Base-by-base conservation (phyloP, 768 basidiomycete genomes). In the Cystofilobasidium capitatum region DNA sequence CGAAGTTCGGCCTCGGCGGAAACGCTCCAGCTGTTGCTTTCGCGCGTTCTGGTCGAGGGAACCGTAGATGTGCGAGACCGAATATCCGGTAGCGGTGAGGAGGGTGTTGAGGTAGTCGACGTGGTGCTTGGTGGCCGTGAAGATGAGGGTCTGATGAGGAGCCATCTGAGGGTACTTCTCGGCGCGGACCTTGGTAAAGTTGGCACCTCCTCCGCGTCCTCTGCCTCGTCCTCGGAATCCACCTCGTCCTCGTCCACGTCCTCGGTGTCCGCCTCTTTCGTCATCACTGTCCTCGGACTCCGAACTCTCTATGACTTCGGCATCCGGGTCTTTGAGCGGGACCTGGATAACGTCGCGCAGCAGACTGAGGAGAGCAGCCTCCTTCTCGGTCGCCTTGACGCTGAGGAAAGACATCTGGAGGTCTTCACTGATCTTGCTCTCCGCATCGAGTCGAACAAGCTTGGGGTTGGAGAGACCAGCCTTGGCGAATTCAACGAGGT, bases 401-500 rank as follows among this genome's bases (percentile, higher is more conserved):
- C 86, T 86, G 76, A 97, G 91, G 80, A 98, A 98, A 0, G 89
- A 87, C 88, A 96, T 89, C 71, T 86, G 86, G 45, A 99, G 83
- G 75, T 98, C 96, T 0, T 86, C 79, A 73, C 91, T 93, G 74
- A 99, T 91, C 79, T 96, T 97, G 75, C 87, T 88, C 76, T 99
- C 96, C 6, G 90, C 86, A 73, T 99, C 96, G 36, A 99, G 81
- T n/a, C 96, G 88, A 26, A 98, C 87, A 45, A 99, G 85, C 76
- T 92, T 91, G 13, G 96, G 96, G 72, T 93, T 86, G 22, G 71
- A 70, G 24, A 99, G 80, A 45, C 96, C 96, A 33, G 94, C 96
- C 75, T 92, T 96, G n/a, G 96, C 92, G 75, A 99, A 99, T 60
- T 97, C 94, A 58, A 97, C 91, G 20, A 99, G 83, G 6, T 91